phyloP scores from a whole-genome alignment of 2,329 filamentous ascomycete species.

The Alternaria novae-zelandiae region DNA sequence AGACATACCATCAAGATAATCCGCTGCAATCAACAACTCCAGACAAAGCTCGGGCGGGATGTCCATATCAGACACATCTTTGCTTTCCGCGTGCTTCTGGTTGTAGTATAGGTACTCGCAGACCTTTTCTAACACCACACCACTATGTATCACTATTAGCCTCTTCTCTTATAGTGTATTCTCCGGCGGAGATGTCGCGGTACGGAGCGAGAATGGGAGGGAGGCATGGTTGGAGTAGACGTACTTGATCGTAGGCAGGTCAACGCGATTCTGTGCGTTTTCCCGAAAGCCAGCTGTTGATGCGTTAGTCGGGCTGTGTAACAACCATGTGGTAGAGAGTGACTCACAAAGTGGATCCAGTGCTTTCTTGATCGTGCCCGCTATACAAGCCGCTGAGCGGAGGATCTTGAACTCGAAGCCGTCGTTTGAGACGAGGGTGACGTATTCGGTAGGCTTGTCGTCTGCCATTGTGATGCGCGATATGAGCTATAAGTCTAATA shows the following conservation, averaged over 20 bases:
- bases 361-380: constrained; percentile 76
- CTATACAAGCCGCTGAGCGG: constrained; percentile 72
- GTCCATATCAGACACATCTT: constrained; percentile 80
- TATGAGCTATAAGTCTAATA: not conserved
- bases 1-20: constrained; percentile 66
- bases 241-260: constrained; percentile 77
- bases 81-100: constrained; percentile 72
- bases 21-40: constrained; percentile 77
- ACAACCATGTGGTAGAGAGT: not conserved
- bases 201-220: not conserved
- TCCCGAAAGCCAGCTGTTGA: constrained; percentile 68
- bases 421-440: constrained; percentile 78
- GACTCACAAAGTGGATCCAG: constrained; percentile 70
- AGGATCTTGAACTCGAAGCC: constrained; percentile 78
- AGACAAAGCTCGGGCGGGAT: constrained; percentile 80
- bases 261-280: constrained; percentile 67
- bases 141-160: constrained; percentile 55
- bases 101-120: constrained; percentile 86
- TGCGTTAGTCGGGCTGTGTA: not conserved
- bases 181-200: too few species aligned
- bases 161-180: not conserved
- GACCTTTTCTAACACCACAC: constrained; percentile 77
- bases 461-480: constrained; percentile 27
- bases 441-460: constrained; percentile 64
- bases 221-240: not conserved